Percentiles rank a stretch among this genome's conserved stretches.
phyloP scores from a whole-genome alignment of 148 eudicot genomes.

The Selenicereus undatus region DNA sequence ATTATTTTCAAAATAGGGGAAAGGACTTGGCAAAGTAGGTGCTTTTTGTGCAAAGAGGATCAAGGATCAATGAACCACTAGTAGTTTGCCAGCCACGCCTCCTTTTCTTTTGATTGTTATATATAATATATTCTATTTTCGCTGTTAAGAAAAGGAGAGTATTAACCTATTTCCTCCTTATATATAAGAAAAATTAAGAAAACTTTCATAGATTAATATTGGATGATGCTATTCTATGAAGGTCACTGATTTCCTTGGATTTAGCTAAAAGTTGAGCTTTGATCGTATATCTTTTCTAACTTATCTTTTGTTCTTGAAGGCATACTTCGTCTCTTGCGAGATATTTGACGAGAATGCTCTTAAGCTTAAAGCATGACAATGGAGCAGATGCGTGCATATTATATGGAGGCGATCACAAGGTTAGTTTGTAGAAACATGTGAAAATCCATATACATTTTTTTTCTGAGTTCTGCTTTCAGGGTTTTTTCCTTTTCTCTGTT shows the following conservation, averaged over 20 bases:
- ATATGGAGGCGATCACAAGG: constrained; percentile 67
- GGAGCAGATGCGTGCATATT: constrained; percentile 57
- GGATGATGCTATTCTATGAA: background rate
- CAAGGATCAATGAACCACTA: no score
- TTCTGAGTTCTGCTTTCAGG: background rate
- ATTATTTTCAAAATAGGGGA: no score
- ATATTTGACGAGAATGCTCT: constrained; percentile 56
- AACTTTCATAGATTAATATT: background rate
- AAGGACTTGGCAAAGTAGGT: no score
- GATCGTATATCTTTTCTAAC: background rate
- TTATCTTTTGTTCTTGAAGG: constrained; percentile 36
- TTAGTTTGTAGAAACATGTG: constrained; percentile 27
- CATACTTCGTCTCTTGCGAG: constrained; percentile 70
- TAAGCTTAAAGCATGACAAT: constrained; percentile 65
- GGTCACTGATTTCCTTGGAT: background rate
- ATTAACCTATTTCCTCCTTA: no score
- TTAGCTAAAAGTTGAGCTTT: constrained; percentile 1
- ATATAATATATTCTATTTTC: no score
- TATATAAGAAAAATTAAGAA: no score
- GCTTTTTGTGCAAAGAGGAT: no score
- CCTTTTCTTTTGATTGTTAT: no score
- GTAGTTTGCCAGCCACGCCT: no score
- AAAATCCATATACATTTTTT: background rate
- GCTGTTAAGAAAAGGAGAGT: no score
- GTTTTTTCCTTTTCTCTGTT: background rate